Conservation (phyloP, 2,329 filamentous ascomycete genomes). For the Sordariomycetes sp. region DNA sequence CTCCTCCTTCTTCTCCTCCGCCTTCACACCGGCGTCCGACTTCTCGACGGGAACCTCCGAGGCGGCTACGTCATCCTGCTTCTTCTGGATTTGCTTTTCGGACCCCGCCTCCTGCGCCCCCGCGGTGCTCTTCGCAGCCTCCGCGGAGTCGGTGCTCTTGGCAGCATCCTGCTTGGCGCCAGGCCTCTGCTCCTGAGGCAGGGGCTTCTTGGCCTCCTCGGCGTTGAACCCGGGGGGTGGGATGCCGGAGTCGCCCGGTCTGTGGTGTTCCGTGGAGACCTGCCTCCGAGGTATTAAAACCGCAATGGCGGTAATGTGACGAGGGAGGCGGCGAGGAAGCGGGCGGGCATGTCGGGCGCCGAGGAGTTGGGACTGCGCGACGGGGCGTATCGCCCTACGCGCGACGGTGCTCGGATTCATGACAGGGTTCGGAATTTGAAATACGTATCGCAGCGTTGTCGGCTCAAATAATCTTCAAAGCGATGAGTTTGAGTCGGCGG, state of each 20-base stretch:
- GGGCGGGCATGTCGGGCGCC: slow-evolving; percentile 7
- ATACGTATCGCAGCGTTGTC: not conserved
- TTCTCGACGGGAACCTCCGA: slow-evolving; percentile 20
- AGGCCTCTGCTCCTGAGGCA: slow-evolving; percentile 37
- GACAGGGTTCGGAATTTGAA: not conserved
- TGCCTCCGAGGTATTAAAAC: slow-evolving; percentile 33
- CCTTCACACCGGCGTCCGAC: slow-evolving; percentile 31
- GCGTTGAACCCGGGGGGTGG: slow-evolving; percentile 86
- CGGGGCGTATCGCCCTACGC: slow-evolving; percentile 5
- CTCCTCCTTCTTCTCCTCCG: slow-evolving; percentile 45
- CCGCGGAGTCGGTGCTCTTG: slow-evolving; percentile 8
- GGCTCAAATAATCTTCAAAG: not conserved
- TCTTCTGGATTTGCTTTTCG: not conserved
- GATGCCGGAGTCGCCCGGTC: slow-evolving; percentile 36
- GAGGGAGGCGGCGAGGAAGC: slow-evolving; percentile 4
- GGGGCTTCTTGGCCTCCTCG: slow-evolving; percentile 78
- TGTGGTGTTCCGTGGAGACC: slow-evolving; percentile 46
- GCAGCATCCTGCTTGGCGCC: slow-evolving; percentile 12
- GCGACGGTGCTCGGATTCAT: slow-evolving; percentile 2
- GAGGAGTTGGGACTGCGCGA: slow-evolving; percentile 7
- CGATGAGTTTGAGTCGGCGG: not conserved
- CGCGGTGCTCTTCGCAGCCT: not conserved
- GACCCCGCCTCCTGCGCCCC: slow-evolving; percentile 11
- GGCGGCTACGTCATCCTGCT: slow-evolving; percentile 11
- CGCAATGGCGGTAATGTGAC: slow-evolving; percentile 3